Conservation (phyloP, 768 basidiomycete genomes). For the Serendipita sp. region DNA sequence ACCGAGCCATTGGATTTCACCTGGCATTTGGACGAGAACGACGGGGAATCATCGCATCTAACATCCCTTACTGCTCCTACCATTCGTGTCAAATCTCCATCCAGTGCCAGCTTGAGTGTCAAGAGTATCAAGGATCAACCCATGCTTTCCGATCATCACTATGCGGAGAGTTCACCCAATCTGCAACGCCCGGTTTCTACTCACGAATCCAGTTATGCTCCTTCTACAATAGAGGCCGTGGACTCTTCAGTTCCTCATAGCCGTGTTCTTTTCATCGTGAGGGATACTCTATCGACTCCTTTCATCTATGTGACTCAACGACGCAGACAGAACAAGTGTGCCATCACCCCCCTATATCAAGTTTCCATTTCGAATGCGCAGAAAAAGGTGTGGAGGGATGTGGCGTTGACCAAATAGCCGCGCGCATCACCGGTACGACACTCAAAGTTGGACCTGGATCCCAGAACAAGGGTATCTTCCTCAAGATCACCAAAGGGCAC, state of each 20-base stretch:
- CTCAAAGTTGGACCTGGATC: slow-evolving; percentile 69
- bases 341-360: slow-evolving; percentile 91
- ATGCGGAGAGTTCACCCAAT: slow-evolving; percentile 2
- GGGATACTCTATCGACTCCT: slow-evolving; percentile 8
- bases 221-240: slow-evolving; percentile 20
- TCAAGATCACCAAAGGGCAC: slow-evolving; percentile 54
- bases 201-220: slow-evolving; percentile 23
- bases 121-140: slow-evolving; percentile 4
- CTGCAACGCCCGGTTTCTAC: neutral
- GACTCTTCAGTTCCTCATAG: slow-evolving; percentile 24
- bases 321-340: slow-evolving; percentile 75
- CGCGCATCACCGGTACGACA: slow-evolving; percentile 77
- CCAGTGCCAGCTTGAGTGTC: slow-evolving; percentile 2
- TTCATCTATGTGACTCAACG: neutral
- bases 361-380: slow-evolving; percentile 66
- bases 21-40: slow-evolving; percentile 4
- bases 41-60: slow-evolving; percentile 7
- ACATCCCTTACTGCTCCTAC: slow-evolving; percentile 7
- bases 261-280: slow-evolving; percentile 53
- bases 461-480: slow-evolving; percentile 77
- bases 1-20: slow-evolving; percentile 23
- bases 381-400: slow-evolving; percentile 48
- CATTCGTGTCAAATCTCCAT: slow-evolving; percentile 2
- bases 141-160: slow-evolving; percentile 4
- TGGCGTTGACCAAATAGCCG: slow-evolving; percentile 82